Evolutionary conservation across 257 asterid species (phyloP).

Genomic region (Solanum paucissectum): DNA sequence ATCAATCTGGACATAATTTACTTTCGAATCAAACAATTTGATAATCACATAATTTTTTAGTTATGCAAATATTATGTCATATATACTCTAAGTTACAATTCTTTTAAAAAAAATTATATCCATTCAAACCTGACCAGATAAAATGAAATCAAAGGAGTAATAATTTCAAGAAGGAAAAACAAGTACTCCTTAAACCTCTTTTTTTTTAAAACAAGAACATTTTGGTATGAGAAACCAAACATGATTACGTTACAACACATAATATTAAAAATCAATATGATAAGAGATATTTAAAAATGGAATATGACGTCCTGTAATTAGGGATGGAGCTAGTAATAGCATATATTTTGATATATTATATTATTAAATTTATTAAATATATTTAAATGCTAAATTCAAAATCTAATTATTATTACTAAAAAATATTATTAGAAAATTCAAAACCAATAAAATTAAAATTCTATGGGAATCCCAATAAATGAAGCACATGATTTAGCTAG

Average conservation of each 20-base stretch:
- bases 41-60: neutral
- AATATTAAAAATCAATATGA: conserved; percentile 1
- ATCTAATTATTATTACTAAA: no score
- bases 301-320: neutral
- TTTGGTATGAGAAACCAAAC: neutral
- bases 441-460: no score
- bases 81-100: neutral
- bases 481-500: neutral
- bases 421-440: no score
- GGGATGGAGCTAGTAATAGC: neutral
- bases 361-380: no score
- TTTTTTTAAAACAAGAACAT: neutral
- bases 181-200: neutral
- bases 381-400: no score
- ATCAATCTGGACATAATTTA: neutral
- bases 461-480: neutral
- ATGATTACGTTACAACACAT: neutral
- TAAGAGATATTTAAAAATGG: conserved; percentile 9
- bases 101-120: neutral
- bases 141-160: neutral
- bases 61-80: neutral
- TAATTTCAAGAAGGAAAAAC: neutral
- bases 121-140: neutral
- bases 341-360: no score
- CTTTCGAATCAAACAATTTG: neutral